Base-by-base conservation (phyloP, 306 rosid genomes). In the Quercus ilex region DNA sequence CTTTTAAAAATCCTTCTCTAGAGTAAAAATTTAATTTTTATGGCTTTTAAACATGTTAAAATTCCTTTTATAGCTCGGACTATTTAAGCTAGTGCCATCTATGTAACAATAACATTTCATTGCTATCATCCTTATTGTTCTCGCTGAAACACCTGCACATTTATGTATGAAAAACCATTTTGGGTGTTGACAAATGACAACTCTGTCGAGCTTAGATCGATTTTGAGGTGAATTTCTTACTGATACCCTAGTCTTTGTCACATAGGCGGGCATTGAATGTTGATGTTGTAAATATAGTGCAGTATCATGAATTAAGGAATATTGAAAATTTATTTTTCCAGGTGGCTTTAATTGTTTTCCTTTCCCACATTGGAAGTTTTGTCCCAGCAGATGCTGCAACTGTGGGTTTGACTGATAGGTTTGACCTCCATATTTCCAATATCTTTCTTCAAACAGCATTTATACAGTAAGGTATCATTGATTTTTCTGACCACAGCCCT, bases 331-430 rank as follows among this genome's bases (percentile, higher is more conserved):
- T 81, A 13, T 5, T 57, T 78, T 80, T 87, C 81, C 91, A 94
- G 99, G 97, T 92, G 71, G 99, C 99, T 78, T 78, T 92, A 82
- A 91, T 92, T 55, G 97, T 95, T 81, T 95, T 92, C 85, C 92
- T 95, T 78, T 82, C 99, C 57, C 99, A 95, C 83, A 91, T 95
- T 33, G 99, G 97, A 83, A 92, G 99, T 85, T 95, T 90, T 81
- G 97, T 95, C 79, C 99, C 99, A 8, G 98, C 99, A 33, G 99
- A 92, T 87, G 91, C 96, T 78, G 99, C 99, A 84, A 92, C 94
- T 7, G 91, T 95, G 84, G 99, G 99, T 76, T 89, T 95, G 90
- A 95, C 98, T 20, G 99, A 95, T 84, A 92, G 99, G 99, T 92
- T 55, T 65, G 81, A 51, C 67, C 71, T 58, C 49, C 82, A 69